phyloP scores from a whole-genome alignment of 2,329 filamentous ascomycete genomes.

The Aureobasidium mangrovei region DNA sequence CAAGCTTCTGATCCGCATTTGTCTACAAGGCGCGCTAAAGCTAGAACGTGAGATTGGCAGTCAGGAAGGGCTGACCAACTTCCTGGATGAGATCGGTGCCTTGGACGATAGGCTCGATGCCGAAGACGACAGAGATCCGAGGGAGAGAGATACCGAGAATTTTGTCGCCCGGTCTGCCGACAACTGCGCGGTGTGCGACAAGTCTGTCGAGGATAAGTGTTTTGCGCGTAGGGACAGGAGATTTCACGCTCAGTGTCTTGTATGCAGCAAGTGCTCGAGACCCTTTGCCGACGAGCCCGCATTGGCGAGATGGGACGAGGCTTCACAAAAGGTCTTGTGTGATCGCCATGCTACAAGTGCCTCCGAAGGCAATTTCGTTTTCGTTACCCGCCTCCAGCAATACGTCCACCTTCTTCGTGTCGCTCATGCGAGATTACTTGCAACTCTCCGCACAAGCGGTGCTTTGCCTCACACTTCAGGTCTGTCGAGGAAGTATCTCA shows the following conservation, averaged over 20 bases:
- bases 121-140: constrained; percentile 47
- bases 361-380: constrained; percentile 54
- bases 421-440: constrained; percentile 77
- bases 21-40: constrained; percentile 83
- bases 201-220: constrained; percentile 92
- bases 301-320: constrained; percentile 63
- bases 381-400: constrained; percentile 80
- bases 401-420: constrained; percentile 90
- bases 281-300: constrained; percentile 61
- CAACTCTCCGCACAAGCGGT: constrained; percentile 76
- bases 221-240: constrained; percentile 63
- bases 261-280: constrained; percentile 59
- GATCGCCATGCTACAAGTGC: constrained; percentile 39
- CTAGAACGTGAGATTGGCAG: constrained; percentile 75
- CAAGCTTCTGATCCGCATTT: constrained; percentile 94
- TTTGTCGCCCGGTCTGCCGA: constrained; percentile 49
- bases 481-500: constrained; percentile 29
- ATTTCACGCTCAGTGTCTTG: constrained; percentile 76
- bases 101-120: constrained; percentile 70
- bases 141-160: constrained; percentile 30
- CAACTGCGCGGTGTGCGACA: constrained; percentile 70
- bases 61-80: constrained; percentile 67
- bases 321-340: constrained; percentile 64
- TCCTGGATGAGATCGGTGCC: constrained; percentile 74
- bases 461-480: constrained; percentile 64